A percentile compares a stretch with the other conserved stretches of the same genome.
Evolutionary conservation across 768 basidiomycete species (phyloP).

Genomic region (Tubosaeta sp.): DNA sequence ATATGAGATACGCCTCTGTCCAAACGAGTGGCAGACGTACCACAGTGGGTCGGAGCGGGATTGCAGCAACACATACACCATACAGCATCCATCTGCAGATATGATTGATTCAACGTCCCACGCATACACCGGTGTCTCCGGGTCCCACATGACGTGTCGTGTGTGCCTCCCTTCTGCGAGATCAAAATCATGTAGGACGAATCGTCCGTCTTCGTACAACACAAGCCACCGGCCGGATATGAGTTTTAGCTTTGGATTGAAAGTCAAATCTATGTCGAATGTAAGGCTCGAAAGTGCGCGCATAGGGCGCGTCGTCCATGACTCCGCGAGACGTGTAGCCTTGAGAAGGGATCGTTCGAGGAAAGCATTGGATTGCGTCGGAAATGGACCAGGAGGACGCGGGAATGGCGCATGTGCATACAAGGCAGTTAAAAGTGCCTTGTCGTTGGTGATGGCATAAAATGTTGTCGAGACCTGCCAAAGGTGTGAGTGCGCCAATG

Average conservation of each 20-base stretch:
- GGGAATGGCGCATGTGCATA: too few relatives aligned
- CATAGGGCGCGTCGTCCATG: neutral
- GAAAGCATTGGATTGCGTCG: too few relatives aligned
- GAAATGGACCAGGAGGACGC: too few relatives aligned
- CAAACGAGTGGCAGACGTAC: neutral
- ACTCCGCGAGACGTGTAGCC: neutral
- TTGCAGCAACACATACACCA: neutral
- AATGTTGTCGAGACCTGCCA: too few relatives aligned
- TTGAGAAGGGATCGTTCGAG: neutral
- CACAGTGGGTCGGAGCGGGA: neutral
- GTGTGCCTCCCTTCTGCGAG: neutral
- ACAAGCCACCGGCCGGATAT: conserved; percentile 5
- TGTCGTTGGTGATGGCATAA: too few relatives aligned
- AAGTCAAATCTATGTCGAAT: neutral
- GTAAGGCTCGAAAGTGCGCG: neutral
- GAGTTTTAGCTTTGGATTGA: neutral
- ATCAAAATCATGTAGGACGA: neutral
- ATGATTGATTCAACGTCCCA: neutral
- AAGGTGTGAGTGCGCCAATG: too few relatives aligned
- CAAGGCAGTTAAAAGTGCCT: too few relatives aligned
- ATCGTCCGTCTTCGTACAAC: neutral
- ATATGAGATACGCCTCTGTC: too few relatives aligned
- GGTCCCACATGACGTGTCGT: neutral
- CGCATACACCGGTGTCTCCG: rapidly evolving
- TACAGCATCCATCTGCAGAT: neutral